These are phyloP conservation scores for Microcyclospora pomicola DNA, from an alignment of 2,329 filamentous ascomycete species.

Conservation along the genomic window DNA sequence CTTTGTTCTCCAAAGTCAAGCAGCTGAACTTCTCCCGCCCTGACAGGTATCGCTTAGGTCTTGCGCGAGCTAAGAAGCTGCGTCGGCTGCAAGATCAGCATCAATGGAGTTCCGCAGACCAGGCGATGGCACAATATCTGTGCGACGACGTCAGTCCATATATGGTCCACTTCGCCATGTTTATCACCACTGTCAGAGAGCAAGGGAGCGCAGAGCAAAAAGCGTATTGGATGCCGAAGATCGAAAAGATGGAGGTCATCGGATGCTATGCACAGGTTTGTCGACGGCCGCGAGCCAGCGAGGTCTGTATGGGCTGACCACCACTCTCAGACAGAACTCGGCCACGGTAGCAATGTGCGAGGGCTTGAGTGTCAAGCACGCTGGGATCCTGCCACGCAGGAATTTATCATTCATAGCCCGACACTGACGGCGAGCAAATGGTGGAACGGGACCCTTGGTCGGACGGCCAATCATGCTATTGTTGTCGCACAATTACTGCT, in stretches of 20 bases:
- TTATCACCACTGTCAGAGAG: conserved; percentile 37
- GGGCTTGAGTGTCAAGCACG: conserved; percentile 36
- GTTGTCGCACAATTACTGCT: conserved; percentile 39
- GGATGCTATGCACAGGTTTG: conserved; percentile 35
- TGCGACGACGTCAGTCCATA: conserved; percentile 41
- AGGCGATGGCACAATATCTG: conserved; percentile 38
- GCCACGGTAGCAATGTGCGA: conserved; percentile 40
- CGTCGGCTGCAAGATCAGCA: conserved; percentile 33
- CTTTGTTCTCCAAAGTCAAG: conserved; percentile 37
- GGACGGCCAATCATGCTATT: conserved; percentile 42
- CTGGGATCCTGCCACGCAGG: conserved; percentile 32
- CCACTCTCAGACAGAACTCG: conserved; percentile 30
- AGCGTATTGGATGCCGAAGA: conserved; percentile 36
- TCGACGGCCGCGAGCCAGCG: too few species aligned
- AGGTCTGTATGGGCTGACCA: too few species aligned
- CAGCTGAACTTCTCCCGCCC: conserved; percentile 39
- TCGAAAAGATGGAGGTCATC: conserved; percentile 36
- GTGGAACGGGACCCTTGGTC: conserved; percentile 41
- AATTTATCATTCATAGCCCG: conserved; percentile 39
- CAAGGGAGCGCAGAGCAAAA: conserved; percentile 36
- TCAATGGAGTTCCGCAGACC: conserved; percentile 37
- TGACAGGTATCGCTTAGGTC: conserved; percentile 38
- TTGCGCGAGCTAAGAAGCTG: conserved; percentile 39
- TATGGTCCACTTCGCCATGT: conserved; percentile 39
- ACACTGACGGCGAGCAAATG: conserved; percentile 40